Conservation (phyloP, 345 rosid species). For the Balakata baccata region DNA sequence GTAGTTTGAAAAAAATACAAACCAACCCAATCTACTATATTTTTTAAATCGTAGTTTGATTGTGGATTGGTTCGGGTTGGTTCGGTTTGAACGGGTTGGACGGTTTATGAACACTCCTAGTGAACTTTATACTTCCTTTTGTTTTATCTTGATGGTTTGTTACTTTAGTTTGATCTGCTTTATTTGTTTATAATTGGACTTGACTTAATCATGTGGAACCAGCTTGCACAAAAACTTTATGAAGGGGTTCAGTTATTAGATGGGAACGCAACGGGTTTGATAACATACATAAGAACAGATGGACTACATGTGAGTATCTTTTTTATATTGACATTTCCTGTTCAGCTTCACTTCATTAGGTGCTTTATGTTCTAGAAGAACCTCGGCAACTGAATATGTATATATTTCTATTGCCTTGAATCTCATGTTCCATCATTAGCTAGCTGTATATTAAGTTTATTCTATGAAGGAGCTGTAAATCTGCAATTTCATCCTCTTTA, state of each 20-base stretch:
- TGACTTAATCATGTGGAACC: conserved; percentile 33
- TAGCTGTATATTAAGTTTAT: background rate
- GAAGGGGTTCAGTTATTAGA: conserved; percentile 80
- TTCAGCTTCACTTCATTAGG: background rate
- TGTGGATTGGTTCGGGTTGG: too few species aligned
- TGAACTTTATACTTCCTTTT: background rate
- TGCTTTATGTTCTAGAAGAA: conserved; percentile 2
- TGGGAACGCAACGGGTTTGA: conserved; percentile 74
- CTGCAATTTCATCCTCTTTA: background rate
- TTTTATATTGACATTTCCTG: conserved; percentile 15
- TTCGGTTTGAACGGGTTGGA: too few species aligned
- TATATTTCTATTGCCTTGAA: background rate
- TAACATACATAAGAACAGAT: conserved; percentile 95
- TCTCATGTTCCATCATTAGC: background rate
- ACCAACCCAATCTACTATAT: too few species aligned
- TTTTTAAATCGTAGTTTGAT: too few species aligned
- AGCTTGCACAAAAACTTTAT: conserved; percentile 95
- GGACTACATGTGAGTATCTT: conserved; percentile 80
- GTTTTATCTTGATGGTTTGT: background rate
- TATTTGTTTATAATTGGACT: conserved; percentile 13
- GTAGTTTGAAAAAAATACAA: too few species aligned
- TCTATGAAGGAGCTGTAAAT: background rate
- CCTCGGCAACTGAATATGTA: background rate
- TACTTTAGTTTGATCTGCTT: background rate
- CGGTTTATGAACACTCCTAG: too few species aligned